phyloP scores from a whole-genome alignment of 225 moss, liverwort and hornwort genomes.

The Physcomitrellopsis africana region DNA sequence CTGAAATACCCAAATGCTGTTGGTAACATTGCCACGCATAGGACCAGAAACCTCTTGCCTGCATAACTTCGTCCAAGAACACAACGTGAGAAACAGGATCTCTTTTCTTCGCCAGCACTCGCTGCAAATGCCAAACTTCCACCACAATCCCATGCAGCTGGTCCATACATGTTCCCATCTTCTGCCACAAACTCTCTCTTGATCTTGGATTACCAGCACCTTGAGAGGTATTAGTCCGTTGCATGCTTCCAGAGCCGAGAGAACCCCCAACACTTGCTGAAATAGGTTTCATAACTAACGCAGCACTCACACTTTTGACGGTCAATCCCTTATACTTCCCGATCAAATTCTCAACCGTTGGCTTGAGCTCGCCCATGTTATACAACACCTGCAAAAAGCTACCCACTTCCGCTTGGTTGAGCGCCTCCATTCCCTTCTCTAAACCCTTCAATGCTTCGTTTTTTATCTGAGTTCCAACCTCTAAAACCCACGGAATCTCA shows the following conservation, averaged over 20 bases:
- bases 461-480: conserved; percentile 82
- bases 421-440: conserved; percentile 92
- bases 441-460: conserved; percentile 87
- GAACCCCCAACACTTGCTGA: conserved; percentile 82
- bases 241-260: conserved; percentile 76
- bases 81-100: conserved; percentile 90
- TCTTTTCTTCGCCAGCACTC: conserved; percentile 96
- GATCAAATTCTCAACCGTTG: conserved; percentile 82
- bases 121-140: conserved; percentile 96
- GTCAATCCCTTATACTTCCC: conserved; percentile 83
- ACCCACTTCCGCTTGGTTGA: conserved; percentile 95
- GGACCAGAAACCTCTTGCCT: conserved; percentile 39
- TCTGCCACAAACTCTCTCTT: conserved; percentile 94
- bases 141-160: conserved; percentile 84
- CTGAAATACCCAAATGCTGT: not conserved
- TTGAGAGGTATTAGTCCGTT: conserved; percentile 81
- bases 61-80: conserved; percentile 89
- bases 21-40: not conserved
- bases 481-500: conserved; percentile 83
- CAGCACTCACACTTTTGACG: conserved; percentile 79
- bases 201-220: conserved; percentile 75
- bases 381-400: conserved; percentile 96
- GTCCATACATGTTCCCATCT: conserved; percentile 77
- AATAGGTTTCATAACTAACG: conserved; percentile 97
- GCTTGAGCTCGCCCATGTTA: conserved; percentile 96